Evolutionary conservation across 2,329 filamentous ascomycete species (phyloP), one percentile per base, ranked within the genome.

Genomic region (Curvularia sp.): DNA sequence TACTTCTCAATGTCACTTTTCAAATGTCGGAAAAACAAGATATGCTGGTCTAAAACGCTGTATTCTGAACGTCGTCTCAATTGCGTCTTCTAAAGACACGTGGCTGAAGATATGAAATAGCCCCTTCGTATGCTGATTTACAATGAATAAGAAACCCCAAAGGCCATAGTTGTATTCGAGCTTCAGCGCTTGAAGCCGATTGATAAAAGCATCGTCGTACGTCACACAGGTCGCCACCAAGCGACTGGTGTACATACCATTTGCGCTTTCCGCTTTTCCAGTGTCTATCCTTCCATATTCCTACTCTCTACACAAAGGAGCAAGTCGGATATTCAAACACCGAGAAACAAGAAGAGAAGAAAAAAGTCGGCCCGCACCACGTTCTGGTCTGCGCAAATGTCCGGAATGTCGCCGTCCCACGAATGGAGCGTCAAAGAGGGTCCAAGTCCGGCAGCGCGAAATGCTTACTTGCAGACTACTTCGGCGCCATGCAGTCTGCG

Each of bases 171-270:
- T 20, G 44, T 31, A n/a, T 51, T 64, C 62, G 60, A 65, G 68
- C 70, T 73, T 73, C 70, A 73, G 70, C 70, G 67, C 70, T 73
- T 73, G 70, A 73, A 73, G 70, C 69, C 62, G 55, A 66, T 39
- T 62, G 48, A 47, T 38, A 42, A 58, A 46, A 49, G 43, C 33
- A 42, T 28, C 12, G 13, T 15, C 9, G 5, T 15, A 35, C 10
- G 5, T 31, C 30, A 31, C 31, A 35, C 31, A 13, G 5, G 31
- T 5, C 5, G 31, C 10, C 15, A 35, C 12, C 13, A 35, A 15
- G 33, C 15, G 33, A 38, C 13, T n/a, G 5, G 15, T 38, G 12
- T 38, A 15, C 33, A 38, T 38, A n/a, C 13, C 33, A 38, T n/a
- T 1, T 13, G 15, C 12, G 33, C 15, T 38, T 38, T n/a, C 15